Conservation (phyloP, 352 stramenopile species). For the Pythium aphanidermatum region DNA sequence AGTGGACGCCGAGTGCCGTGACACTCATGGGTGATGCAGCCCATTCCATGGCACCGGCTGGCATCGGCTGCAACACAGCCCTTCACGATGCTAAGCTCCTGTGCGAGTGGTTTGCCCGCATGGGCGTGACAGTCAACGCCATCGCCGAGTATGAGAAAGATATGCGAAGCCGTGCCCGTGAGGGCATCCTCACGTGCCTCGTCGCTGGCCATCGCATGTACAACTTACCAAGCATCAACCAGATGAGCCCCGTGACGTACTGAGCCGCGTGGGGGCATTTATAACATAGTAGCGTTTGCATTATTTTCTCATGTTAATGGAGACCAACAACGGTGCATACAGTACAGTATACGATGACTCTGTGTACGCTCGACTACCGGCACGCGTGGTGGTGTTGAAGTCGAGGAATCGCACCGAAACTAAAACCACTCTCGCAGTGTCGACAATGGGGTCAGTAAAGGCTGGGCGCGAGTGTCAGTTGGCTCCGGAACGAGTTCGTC, state of each 20-base stretch:
- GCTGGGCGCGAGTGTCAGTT: too few relatives aligned
- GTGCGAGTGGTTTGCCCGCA: slow-evolving; percentile 31
- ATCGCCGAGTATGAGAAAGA: slow-evolving; percentile 45
- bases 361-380: too few relatives aligned
- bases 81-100: slow-evolving; percentile 45
- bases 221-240: slow-evolving; percentile 29
- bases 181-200: slow-evolving; percentile 37
- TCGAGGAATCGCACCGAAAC: too few relatives aligned
- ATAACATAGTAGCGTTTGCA: too few relatives aligned
- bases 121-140: slow-evolving; percentile 39
- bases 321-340: too few relatives aligned
- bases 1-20: slow-evolving; percentile 37
- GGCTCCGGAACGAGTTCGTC: too few relatives aligned
- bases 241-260: slow-evolving; percentile 37
- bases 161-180: slow-evolving; percentile 41
- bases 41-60: slow-evolving; percentile 55
- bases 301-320: too few relatives aligned
- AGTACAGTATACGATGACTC: too few relatives aligned
- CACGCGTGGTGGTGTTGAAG: too few relatives aligned
- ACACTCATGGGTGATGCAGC: slow-evolving; percentile 56
- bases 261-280: too few relatives aligned
- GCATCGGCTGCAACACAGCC: slow-evolving; percentile 49
- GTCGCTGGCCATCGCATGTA: slow-evolving; percentile 42
- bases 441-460: too few relatives aligned
- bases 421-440: too few relatives aligned